These are phyloP conservation scores for Limonium bicolor DNA, from an alignment of 148 eudicot genomes.

Conservation along the genomic window DNA sequence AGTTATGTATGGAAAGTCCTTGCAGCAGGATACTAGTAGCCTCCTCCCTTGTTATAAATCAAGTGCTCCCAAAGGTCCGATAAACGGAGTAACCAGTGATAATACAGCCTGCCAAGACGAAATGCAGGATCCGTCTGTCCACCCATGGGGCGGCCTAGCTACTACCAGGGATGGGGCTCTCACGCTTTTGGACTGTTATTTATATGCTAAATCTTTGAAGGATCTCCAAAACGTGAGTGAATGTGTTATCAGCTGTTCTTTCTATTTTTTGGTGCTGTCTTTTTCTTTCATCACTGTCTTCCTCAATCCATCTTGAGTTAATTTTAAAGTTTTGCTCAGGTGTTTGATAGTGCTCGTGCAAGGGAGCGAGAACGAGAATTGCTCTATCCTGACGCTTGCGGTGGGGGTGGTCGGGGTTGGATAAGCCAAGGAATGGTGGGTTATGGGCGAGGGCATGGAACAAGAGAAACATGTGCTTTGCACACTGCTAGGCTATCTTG, in stretches of 20 bases:
- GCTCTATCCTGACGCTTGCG: slow-evolving; percentile 98
- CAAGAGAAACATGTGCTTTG: slow-evolving; percentile 92
- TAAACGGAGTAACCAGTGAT: slow-evolving; percentile 15
- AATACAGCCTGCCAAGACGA: slow-evolving; percentile 38
- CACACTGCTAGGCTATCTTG: slow-evolving; percentile 95
- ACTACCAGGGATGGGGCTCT: slow-evolving; percentile 73
- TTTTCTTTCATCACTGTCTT: slow-evolving; percentile 4
- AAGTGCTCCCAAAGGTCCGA: slow-evolving; percentile 29
- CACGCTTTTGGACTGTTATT: slow-evolving; percentile 74
- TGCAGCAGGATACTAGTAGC: slow-evolving; percentile 50
- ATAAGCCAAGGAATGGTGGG: slow-evolving; percentile 83
- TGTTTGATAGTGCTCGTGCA: slow-evolving; percentile 86
- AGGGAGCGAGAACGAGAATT: slow-evolving; percentile 93
- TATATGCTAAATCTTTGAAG: slow-evolving; percentile 58
- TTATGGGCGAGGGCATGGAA: slow-evolving; percentile 92
- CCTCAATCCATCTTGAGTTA: neutral
- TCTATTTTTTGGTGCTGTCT: neutral
- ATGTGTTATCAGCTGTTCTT: neutral
- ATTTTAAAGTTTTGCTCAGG: slow-evolving; percentile 31
- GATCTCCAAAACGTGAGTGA: slow-evolving; percentile 70
- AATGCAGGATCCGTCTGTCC: slow-evolving; percentile 85
- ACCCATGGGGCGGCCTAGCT: slow-evolving; percentile 94
- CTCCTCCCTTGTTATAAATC: slow-evolving; percentile 21
- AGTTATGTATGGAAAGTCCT: slow-evolving; percentile 81
- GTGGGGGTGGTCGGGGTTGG: slow-evolving; percentile 97